Conservation (phyloP, 306 rosid genomes). For the Quercus bicolor region DNA sequence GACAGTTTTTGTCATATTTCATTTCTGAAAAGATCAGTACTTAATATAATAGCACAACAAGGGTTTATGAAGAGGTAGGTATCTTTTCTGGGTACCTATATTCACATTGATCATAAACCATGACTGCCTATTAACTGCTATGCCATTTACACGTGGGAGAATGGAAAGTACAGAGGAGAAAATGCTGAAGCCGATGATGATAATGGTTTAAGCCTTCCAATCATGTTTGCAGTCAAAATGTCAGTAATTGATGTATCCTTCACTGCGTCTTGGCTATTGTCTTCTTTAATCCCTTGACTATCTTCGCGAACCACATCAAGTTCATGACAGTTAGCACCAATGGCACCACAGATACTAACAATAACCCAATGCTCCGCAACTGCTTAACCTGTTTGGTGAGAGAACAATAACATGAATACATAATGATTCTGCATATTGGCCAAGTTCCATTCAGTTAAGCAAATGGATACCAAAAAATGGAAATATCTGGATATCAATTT, state of each 20-base stretch:
- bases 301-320: conserved; percentile 87
- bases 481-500: not conserved
- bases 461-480: not conserved
- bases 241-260: conserved; percentile 2
- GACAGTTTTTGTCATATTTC: not conserved
- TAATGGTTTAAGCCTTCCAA: not conserved
- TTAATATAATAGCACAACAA: not conserved
- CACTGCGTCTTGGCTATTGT: conserved; percentile 83
- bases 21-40: not conserved
- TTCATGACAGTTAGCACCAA: conserved; percentile 65
- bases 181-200: not conserved
- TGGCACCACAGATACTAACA: conserved; percentile 66
- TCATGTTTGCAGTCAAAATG: not conserved
- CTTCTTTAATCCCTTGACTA: conserved; percentile 78
- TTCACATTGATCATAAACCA: not conserved
- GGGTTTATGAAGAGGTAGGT: not conserved
- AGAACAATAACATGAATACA: conserved; percentile 7
- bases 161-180: not conserved
- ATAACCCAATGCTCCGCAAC: conserved; percentile 51
- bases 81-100: not conserved
- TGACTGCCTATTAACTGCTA: not conserved
- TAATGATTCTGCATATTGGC: not conserved
- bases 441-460: not conserved
- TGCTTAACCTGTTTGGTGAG: conserved; percentile 51
- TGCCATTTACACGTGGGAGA: not conserved